phyloP scores from a whole-genome alignment of 2,329 filamentous ascomycete species.

The Fusarium sp. region DNA sequence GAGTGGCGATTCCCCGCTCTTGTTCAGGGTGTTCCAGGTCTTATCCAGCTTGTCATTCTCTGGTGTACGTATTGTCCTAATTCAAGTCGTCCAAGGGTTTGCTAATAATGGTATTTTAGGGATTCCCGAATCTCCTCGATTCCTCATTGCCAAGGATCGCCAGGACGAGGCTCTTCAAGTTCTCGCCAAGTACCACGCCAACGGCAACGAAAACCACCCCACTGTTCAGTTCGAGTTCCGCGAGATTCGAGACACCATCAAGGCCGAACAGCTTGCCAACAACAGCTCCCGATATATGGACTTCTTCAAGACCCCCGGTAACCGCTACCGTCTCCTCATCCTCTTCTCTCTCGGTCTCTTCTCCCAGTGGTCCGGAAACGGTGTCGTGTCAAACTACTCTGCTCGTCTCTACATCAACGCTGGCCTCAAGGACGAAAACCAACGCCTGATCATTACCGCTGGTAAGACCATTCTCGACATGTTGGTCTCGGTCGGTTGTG shows the following conservation, averaged over 20 bases:
- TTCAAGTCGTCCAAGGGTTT: accelerated
- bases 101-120: not conserved
- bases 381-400: slow-evolving; percentile 76
- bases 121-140: slow-evolving; percentile 76
- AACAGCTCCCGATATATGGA: slow-evolving; percentile 69
- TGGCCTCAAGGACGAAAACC: slow-evolving; percentile 68
- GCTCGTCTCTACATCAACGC: slow-evolving; percentile 71
- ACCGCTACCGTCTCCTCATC: slow-evolving; percentile 73
- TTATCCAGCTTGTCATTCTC: slow-evolving; percentile 73
- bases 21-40: slow-evolving; percentile 71
- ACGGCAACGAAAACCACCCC: slow-evolving; percentile 68
- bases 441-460: slow-evolving; percentile 67
- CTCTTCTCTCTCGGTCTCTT: slow-evolving; percentile 74
- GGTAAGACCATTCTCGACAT: slow-evolving; percentile 72
- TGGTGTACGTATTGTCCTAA: slow-evolving; percentile 57
- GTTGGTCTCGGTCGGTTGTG: slow-evolving; percentile 68
- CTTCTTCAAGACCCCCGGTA: slow-evolving; percentile 72
- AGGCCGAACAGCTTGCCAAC: slow-evolving; percentile 65
- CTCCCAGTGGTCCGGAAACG: slow-evolving; percentile 77
- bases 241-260: slow-evolving; percentile 75
- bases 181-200: slow-evolving; percentile 73
- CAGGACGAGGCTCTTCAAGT: slow-evolving; percentile 72
- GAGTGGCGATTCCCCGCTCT: slow-evolving; percentile 76
- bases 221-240: slow-evolving; percentile 75
- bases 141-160: slow-evolving; percentile 73